Percentiles rank a stretch among this genome's conserved stretches.
These are phyloP conservation scores for Porphyrellus cyaneotinctus DNA, from an alignment of 768 basidiomycete species.

Conservation along the genomic window DNA sequence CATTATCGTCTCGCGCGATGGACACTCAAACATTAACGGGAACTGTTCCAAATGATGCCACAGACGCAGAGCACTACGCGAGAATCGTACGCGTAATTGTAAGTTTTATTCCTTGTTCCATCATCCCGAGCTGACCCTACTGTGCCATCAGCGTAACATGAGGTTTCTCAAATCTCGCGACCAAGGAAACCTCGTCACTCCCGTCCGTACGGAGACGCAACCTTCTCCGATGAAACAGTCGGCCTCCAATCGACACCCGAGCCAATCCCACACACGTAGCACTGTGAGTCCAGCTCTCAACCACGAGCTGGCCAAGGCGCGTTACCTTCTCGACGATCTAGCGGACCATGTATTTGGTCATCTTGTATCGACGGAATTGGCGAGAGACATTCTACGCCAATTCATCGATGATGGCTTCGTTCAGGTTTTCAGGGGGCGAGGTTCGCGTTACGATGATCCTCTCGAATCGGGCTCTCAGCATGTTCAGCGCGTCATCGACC, in stretches of 20 bases:
- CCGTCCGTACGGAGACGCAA: neutral
- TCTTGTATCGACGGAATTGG: neutral
- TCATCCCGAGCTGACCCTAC: neutral
- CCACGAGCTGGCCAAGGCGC: conserved; percentile 7
- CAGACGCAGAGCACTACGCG: neutral
- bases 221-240: conserved; percentile 4
- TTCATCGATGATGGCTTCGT: neutral
- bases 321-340: conserved; percentile 9
- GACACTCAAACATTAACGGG: neutral
- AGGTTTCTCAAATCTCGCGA: neutral
- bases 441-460: neutral
- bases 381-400: neutral
- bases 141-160: neutral
- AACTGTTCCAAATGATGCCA: neutral
- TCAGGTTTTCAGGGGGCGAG: neutral
- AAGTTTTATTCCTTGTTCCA: neutral
- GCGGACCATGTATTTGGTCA: conserved; percentile 9
- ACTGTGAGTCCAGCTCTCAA: neutral
- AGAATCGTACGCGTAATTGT: neutral
- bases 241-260: neutral
- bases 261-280: conserved; percentile 1
- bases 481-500: neutral
- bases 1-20: neutral
- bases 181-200: neutral
- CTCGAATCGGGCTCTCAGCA: neutral